These are phyloP conservation scores for Papiliotrema flavescens DNA, from an alignment of 1,284 basidiomycete genomes.

Conservation along the genomic window DNA sequence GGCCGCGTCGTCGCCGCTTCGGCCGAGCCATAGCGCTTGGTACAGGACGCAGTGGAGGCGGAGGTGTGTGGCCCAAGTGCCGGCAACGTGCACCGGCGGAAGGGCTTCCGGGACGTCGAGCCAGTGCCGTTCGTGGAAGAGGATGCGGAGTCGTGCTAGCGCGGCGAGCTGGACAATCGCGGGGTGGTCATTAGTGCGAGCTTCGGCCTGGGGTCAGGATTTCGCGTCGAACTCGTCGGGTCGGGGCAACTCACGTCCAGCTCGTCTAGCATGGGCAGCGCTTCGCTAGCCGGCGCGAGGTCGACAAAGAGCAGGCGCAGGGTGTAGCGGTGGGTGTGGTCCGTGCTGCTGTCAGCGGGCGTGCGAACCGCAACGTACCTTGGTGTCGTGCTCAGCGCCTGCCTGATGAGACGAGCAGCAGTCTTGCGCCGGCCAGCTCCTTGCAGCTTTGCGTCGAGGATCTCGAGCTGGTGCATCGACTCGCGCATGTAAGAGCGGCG, in stretches of 20 bases:
- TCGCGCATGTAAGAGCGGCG: conserved; percentile 15
- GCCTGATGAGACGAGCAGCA: neutral
- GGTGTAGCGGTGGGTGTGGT: conserved; percentile 25
- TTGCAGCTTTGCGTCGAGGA: conserved; percentile 19
- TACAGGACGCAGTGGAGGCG: conserved; percentile 28
- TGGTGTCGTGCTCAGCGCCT: neutral
- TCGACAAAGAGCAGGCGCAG: conserved; percentile 29
- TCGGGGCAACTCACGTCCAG: conserved; percentile 24
- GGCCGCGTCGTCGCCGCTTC: conserved; percentile 24
- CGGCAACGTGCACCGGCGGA: neutral
- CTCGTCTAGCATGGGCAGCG: conserved; percentile 19
- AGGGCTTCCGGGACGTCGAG: conserved; percentile 22
- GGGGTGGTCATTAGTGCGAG: conserved; percentile 12
- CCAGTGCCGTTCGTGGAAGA: conserved; percentile 35
- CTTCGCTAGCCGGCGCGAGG: conserved; percentile 18
- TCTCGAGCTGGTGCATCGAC: conserved; percentile 22
- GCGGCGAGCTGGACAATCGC: conserved; percentile 23
- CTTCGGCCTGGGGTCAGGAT: conserved; percentile 22
- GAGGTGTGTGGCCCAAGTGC: neutral
- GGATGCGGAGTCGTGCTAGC: conserved; percentile 14
- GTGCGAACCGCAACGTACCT: neutral
- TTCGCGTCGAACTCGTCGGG: conserved; percentile 26
- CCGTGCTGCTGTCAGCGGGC: neutral
- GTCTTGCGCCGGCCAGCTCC: neutral
- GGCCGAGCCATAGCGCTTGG: conserved; percentile 30